These are phyloP conservation scores for Lactifluus rugatus DNA, from an alignment of 768 basidiomycete species.

Conservation along the genomic window DNA sequence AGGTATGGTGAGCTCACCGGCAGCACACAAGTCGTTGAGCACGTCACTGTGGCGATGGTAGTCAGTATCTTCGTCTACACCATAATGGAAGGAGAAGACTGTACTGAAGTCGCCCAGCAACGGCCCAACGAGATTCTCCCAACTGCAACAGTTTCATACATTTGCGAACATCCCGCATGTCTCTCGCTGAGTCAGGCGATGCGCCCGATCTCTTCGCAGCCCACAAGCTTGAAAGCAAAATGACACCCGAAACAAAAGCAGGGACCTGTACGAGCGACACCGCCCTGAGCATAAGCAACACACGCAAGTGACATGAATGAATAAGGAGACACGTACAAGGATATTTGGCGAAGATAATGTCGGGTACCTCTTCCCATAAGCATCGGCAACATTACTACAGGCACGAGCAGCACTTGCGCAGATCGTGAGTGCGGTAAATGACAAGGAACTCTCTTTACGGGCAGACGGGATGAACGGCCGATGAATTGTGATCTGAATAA, in stretches of 20 bases:
- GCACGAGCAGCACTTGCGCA: slow-evolving; percentile 45
- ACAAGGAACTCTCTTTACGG: slow-evolving; percentile 24
- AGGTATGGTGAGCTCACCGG: slow-evolving; percentile 10
- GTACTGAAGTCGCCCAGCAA: slow-evolving; percentile 17
- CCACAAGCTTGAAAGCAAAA: slow-evolving; percentile 50
- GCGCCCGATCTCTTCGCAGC: slow-evolving; percentile 37
- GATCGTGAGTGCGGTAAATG: slow-evolving; percentile 42
- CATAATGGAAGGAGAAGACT: neutral
- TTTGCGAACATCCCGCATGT: slow-evolving; percentile 43
- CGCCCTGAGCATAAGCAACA: slow-evolving; percentile 1
- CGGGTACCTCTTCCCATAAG: slow-evolving; percentile 21
- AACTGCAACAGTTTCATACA: slow-evolving; percentile 30
- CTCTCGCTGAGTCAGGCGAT: slow-evolving; percentile 32
- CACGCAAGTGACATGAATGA: neutral
- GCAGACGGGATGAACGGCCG: slow-evolving; percentile 40
- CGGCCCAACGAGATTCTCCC: slow-evolving; percentile 16
- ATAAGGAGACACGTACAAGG: neutral
- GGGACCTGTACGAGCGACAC: slow-evolving; percentile 21
- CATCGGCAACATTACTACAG: slow-evolving; percentile 35
- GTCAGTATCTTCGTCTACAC: neutral
- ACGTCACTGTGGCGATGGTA: slow-evolving; percentile 6
- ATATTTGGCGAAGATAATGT: slow-evolving; percentile 16
- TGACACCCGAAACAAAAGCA: slow-evolving; percentile 40
- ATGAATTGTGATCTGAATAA: slow-evolving; percentile 38
- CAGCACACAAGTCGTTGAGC: slow-evolving; percentile 5